phyloP scores from a whole-genome alignment of 768 basidiomycete genomes.

The Pleurotus sapidus region DNA sequence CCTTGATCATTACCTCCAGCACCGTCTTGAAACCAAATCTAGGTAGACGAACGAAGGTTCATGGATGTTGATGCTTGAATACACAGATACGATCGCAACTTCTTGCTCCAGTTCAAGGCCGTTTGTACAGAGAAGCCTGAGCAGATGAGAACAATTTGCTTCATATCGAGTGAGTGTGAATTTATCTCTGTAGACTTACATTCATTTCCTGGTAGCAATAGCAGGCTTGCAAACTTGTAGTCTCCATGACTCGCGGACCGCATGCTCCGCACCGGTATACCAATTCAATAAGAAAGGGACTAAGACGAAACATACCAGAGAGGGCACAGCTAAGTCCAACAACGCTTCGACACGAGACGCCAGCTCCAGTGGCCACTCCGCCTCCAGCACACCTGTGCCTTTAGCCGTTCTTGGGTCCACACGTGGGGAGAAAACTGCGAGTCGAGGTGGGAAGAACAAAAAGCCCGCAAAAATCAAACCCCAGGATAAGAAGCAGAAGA shows the following conservation, averaged over 20 bases:
- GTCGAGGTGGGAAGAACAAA: slow-evolving; percentile 48
- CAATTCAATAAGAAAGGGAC: slow-evolving; percentile 14
- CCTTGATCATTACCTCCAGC: neutral
- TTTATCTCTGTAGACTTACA: too few species aligned
- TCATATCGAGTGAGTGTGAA: slow-evolving; percentile 61
- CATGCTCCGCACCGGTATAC: slow-evolving; percentile 58
- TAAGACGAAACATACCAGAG: too few species aligned
- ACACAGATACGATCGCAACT: neutral
- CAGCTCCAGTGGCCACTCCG: too few species aligned
- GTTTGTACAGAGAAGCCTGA: neutral
- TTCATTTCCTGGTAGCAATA: slow-evolving; percentile 30
- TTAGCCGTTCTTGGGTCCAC: slow-evolving; percentile 57
- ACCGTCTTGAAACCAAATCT: neutral
- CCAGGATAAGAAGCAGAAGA: slow-evolving; percentile 40
- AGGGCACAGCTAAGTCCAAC: too few species aligned
- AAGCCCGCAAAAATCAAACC: slow-evolving; percentile 48
- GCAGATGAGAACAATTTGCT: slow-evolving; percentile 37
- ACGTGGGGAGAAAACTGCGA: slow-evolving; percentile 47
- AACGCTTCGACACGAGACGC: too few species aligned
- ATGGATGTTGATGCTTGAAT: neutral
- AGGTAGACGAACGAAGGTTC: too few species aligned
- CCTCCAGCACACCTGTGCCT: slow-evolving; percentile 64
- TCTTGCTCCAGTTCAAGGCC: neutral
- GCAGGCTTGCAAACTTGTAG: slow-evolving; percentile 54
- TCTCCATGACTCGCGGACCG: slow-evolving; percentile 55